Conservation (phyloP, 192 early-diverging fungal genomes). For the Coemansia reversa region DNA sequence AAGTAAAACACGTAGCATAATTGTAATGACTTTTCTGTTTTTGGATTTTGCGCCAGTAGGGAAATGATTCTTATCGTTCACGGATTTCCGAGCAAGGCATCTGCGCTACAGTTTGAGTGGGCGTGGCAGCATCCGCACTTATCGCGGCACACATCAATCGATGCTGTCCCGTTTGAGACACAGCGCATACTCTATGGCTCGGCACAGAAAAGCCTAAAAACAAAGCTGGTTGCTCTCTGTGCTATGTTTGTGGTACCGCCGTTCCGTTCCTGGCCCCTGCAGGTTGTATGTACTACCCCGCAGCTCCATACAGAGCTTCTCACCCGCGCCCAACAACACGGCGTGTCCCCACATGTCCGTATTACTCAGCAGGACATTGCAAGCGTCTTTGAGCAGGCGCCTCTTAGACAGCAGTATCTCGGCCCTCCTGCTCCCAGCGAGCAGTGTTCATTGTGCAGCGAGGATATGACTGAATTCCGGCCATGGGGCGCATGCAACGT, state of each 20-base stretch:
- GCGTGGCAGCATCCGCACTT: slow-evolving; percentile 53
- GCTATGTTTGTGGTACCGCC: slow-evolving; percentile 38
- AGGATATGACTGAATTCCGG: slow-evolving; percentile 14
- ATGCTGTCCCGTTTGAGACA: slow-evolving; percentile 19
- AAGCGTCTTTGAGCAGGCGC: slow-evolving; percentile 17
- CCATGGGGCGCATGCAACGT: slow-evolving; percentile 36
- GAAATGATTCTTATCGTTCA: slow-evolving; percentile 48
- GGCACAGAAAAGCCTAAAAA: slow-evolving; percentile 36
- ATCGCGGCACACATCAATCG: slow-evolving; percentile 37
- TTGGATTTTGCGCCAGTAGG: slow-evolving; percentile 15
- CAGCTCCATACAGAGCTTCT: slow-evolving; percentile 19
- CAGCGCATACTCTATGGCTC: slow-evolving; percentile 31
- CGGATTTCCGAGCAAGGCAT: slow-evolving; percentile 45
- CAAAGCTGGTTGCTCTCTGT: slow-evolving; percentile 41
- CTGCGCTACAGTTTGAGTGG: slow-evolving; percentile 54
- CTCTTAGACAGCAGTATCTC: slow-evolving; percentile 12
- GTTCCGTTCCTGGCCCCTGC: slow-evolving; percentile 44
- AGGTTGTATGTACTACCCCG: slow-evolving; percentile 20
- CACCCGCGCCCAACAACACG: slow-evolving; percentile 7
- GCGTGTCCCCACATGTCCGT: slow-evolving; percentile 21
- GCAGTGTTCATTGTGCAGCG: slow-evolving; percentile 24
- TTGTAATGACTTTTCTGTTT: neutral
- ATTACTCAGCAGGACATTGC: slow-evolving; percentile 20
- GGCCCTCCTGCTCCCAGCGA: slow-evolving; percentile 39
- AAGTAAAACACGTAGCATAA: neutral